phyloP scores from a whole-genome alignment of 2,329 filamentous ascomycete species.

The Sphaceloma murrayae region DNA sequence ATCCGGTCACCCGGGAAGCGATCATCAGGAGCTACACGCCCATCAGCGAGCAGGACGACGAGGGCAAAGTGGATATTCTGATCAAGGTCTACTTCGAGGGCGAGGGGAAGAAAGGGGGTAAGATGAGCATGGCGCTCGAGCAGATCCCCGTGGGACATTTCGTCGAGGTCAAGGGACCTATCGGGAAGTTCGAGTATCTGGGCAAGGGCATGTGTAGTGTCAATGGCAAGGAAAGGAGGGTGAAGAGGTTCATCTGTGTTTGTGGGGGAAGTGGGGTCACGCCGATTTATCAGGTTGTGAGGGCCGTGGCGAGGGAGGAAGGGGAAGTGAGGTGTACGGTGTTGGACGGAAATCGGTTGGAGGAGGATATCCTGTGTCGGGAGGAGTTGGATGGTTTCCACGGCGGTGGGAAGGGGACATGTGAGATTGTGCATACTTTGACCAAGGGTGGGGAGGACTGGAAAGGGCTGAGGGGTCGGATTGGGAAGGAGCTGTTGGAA shows the following conservation, averaged over 20 bases:
- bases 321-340: slow-evolving; percentile 63
- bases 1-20: slow-evolving; percentile 58
- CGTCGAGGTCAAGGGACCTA: slow-evolving; percentile 80
- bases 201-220: slow-evolving; percentile 56
- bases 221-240: slow-evolving; percentile 44
- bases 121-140: slow-evolving; percentile 75
- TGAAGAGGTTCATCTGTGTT: slow-evolving; percentile 72
- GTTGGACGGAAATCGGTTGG: slow-evolving; percentile 65
- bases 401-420: slow-evolving; percentile 47
- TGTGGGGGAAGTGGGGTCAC: slow-evolving; percentile 85
- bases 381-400: slow-evolving; percentile 58
- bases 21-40: slow-evolving; percentile 86
- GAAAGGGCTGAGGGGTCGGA: slow-evolving; percentile 58
- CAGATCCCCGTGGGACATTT: slow-evolving; percentile 59
- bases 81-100: slow-evolving; percentile 72
- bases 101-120: slow-evolving; percentile 52
- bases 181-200: slow-evolving; percentile 74
- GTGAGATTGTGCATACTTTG: slow-evolving; percentile 59
- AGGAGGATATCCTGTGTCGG: slow-evolving; percentile 75
- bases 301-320: slow-evolving; percentile 59
- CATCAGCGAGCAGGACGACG: slow-evolving; percentile 53
- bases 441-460: slow-evolving; percentile 55
- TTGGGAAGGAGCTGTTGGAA: slow-evolving; percentile 53
- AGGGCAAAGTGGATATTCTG: slow-evolving; percentile 62
- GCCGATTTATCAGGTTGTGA: slow-evolving; percentile 77